These are phyloP conservation scores for Rhododendron griersonianum DNA, from an alignment of 148 eudicot genomes.

Conservation along the genomic window DNA sequence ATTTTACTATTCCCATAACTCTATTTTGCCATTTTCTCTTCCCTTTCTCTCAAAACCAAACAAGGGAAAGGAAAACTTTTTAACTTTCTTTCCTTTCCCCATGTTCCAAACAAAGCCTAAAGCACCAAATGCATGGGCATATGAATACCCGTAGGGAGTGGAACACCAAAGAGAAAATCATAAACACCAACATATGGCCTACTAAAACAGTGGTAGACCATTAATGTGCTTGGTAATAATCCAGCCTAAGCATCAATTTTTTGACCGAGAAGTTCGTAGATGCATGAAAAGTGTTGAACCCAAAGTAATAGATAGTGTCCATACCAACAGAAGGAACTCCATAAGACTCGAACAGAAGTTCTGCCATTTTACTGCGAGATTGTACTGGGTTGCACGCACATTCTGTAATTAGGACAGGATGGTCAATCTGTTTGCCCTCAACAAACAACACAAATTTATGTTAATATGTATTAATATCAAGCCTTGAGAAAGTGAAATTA, in stretches of 20 bases:
- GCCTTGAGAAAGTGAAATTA: background rate
- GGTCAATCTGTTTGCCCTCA: conserved; percentile 76
- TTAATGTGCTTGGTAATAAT: background rate
- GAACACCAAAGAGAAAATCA: background rate
- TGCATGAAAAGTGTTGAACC: background rate
- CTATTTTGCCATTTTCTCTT: no score
- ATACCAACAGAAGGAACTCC: conserved; percentile 99
- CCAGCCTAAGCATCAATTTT: background rate
- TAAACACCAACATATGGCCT: background rate
- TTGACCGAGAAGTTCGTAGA: conserved; percentile 1
- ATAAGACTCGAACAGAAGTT: conserved; percentile 94
- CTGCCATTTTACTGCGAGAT: conserved; percentile 96
- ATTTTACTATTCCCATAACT: no score
- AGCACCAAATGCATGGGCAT: background rate
- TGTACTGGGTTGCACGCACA: conserved; percentile 89
- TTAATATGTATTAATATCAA: background rate
- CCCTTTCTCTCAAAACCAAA: no score
- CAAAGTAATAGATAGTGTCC: conserved; percentile 12
- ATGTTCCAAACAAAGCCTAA: background rate
- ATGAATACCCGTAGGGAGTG: background rate
- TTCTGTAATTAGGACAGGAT: conserved; percentile 92
- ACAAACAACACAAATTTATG: conserved; percentile 13
- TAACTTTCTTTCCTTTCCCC: no score
- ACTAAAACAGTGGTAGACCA: background rate
- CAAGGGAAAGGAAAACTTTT: no score